Evolutionary conservation across 2,329 filamentous ascomycete species (phyloP).

Genomic region (Ophiostoma australiae): DNA sequence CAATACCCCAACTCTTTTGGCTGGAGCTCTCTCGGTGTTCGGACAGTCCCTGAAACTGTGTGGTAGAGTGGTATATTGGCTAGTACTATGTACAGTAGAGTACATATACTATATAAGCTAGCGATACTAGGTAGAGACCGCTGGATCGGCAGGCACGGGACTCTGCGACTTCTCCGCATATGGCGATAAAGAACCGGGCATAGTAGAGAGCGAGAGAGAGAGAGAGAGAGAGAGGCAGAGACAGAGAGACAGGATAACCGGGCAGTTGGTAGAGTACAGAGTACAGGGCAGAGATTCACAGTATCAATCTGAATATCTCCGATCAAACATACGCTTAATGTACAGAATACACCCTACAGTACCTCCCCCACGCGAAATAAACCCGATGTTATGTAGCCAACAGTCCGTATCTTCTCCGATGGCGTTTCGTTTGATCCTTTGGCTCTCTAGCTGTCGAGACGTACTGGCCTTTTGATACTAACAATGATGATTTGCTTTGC

Average conservation of each 20-base stretch:
- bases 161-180: neutral
- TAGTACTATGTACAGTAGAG: neutral
- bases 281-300: too few relatives aligned
- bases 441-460: neutral
- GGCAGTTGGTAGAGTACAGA: too few relatives aligned
- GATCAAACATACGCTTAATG: neutral
- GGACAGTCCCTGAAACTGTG: neutral
- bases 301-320: neutral
- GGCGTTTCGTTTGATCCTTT: neutral
- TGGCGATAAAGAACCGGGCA: constrained; percentile 10
- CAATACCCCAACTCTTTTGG: neutral
- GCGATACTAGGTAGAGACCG: neutral
- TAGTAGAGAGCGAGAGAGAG: neutral
- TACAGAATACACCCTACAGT: too few relatives aligned
- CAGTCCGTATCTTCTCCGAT: neutral
- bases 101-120: too few relatives aligned
- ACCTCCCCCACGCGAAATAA: constrained; percentile 2
- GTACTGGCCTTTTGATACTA: too few relatives aligned
- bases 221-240: neutral
- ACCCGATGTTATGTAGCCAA: neutral
- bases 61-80: neutral
- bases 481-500: too few relatives aligned
- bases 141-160: constrained; percentile 11
- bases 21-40: constrained; percentile 10
- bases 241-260: neutral